These are phyloP conservation scores for Candida chilensis DNA, from an alignment of 805 yeast genomes.

Conservation along the genomic window DNA sequence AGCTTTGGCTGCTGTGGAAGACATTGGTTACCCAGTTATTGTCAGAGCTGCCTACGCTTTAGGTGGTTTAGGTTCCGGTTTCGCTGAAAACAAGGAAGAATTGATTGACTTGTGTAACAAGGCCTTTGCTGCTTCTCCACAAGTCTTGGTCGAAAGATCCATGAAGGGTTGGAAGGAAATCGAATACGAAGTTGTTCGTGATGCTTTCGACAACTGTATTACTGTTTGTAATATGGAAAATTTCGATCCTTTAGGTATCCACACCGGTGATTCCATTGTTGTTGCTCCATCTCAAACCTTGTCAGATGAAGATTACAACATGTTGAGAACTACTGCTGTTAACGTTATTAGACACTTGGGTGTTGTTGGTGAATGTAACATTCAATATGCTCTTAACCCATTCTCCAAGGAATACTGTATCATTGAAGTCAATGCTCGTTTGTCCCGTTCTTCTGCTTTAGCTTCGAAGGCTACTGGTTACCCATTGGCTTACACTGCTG, in stretches of 20 bases:
- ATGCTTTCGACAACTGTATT: conserved; percentile 93
- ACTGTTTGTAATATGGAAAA: conserved; percentile 99
- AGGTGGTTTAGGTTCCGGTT: conserved; percentile 98
- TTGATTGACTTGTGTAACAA: conserved; percentile 76
- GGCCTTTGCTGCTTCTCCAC: conserved; percentile 95
- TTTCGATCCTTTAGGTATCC: conserved; percentile 97
- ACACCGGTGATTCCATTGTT: conserved; percentile 98
- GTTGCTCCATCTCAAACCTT: conserved; percentile 98
- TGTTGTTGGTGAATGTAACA: conserved; percentile 98
- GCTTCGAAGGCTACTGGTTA: conserved; percentile 99
- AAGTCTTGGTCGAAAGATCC: conserved; percentile 88
- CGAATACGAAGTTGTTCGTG: conserved; percentile 98
- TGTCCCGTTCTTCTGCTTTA: conserved; percentile 96
- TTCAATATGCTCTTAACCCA: conserved; percentile 94
- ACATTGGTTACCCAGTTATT: conserved; percentile 90
- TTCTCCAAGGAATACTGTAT: conserved; percentile 91
- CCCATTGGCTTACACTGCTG: conserved; percentile 97
- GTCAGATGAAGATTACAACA: conserved; percentile 94
- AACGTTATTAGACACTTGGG: conserved; percentile 95
- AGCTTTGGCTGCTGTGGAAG: conserved; percentile 76
- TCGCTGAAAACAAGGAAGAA: conserved; percentile 83
- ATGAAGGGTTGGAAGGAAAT: conserved; percentile 99
- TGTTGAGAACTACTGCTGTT: conserved; percentile 96
- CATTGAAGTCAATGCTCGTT: conserved; percentile 95
- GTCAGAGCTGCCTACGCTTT: conserved; percentile 96